A percentile compares a stretch with the other conserved stretches of the same genome.
Conservation (phyloP, 441 rosid genomes). For the Monsonia emarginata region DNA sequence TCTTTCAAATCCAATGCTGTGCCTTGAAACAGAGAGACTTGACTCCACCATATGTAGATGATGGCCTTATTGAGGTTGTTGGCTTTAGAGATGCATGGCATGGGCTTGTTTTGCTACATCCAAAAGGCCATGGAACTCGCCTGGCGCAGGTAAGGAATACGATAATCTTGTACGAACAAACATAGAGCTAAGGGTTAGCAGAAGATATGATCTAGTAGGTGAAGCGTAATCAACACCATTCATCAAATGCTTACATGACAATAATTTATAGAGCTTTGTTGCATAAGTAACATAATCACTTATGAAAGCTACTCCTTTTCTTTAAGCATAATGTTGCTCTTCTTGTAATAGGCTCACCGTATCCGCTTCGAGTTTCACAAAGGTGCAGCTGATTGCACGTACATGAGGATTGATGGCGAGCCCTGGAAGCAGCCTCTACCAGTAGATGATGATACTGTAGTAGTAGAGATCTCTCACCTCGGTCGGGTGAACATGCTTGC, state of each 20-base stretch:
- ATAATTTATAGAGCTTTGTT: not conserved
- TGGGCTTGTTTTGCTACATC: slow-evolving; percentile 73
- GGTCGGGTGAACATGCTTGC: slow-evolving; percentile 91
- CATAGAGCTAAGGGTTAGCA: not conserved
- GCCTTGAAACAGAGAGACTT: slow-evolving; percentile 46
- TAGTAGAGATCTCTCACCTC: slow-evolving; percentile 76
- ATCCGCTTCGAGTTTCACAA: slow-evolving; percentile 73
- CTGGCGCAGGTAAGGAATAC: slow-evolving; percentile 57
- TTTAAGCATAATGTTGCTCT: not conserved
- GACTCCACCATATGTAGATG: slow-evolving; percentile 84
- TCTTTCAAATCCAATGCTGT: not conserved
- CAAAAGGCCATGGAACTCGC: slow-evolving; percentile 88
- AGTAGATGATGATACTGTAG: slow-evolving; percentile 55
- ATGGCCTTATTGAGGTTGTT: slow-evolving; percentile 77
- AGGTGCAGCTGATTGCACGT: slow-evolving; percentile 68
- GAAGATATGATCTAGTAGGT: too few relatives aligned
- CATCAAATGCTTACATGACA: not conserved
- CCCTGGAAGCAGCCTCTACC: slow-evolving; percentile 97
- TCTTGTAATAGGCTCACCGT: slow-evolving; percentile 47
- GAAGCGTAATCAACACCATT: not conserved
- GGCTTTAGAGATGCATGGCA: slow-evolving; percentile 99
- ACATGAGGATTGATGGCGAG: slow-evolving; percentile 92
- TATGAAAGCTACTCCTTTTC: not conserved
- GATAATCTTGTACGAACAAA: not conserved
- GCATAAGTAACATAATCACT: not conserved